These are phyloP conservation scores for Ustilago curta DNA, from an alignment of 1,284 basidiomycete genomes.

Conservation along the genomic window DNA sequence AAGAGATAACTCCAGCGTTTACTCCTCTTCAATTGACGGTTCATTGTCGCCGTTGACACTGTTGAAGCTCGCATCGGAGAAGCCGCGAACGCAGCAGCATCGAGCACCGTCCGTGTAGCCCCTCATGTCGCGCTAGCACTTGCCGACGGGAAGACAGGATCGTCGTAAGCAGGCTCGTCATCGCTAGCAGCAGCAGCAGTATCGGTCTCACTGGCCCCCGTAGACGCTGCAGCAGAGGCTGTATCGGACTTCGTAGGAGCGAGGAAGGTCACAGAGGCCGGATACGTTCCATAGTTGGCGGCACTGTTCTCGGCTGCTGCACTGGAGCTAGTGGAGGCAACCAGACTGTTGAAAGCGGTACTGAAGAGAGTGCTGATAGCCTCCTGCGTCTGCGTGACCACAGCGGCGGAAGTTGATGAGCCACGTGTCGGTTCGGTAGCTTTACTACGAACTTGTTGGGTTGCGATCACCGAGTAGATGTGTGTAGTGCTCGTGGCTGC, in stretches of 20 bases:
- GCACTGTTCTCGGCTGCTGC: not conserved
- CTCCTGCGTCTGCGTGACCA: not conserved
- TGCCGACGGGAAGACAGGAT: constrained; percentile 17
- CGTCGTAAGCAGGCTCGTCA: constrained; percentile 18
- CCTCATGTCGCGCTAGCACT: not conserved
- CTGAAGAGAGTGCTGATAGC: not conserved
- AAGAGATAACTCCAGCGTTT: too few species aligned
- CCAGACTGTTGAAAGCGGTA: not conserved
- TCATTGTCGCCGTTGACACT: too few species aligned
- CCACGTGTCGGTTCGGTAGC: constrained; percentile 6
- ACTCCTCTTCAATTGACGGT: too few species aligned
- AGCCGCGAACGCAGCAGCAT: too few species aligned
- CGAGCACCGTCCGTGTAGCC: not conserved
- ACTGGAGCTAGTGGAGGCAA: not conserved
- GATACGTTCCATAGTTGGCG: constrained; percentile 12
- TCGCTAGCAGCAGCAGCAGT: not conserved
- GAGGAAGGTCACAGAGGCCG: constrained; percentile 8
- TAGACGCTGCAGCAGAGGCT: not conserved
- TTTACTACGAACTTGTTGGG: constrained; percentile 5
- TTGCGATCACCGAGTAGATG: constrained; percentile 4
- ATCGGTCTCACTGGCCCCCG: not conserved
- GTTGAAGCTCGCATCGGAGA: too few species aligned
- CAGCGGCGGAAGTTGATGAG: not conserved
- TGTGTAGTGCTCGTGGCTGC: constrained; percentile 10
- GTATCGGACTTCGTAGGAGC: not conserved